These are phyloP conservation scores for Amanita jacksonii DNA, from an alignment of 768 basidiomycete genomes.

Conservation along the genomic window DNA sequence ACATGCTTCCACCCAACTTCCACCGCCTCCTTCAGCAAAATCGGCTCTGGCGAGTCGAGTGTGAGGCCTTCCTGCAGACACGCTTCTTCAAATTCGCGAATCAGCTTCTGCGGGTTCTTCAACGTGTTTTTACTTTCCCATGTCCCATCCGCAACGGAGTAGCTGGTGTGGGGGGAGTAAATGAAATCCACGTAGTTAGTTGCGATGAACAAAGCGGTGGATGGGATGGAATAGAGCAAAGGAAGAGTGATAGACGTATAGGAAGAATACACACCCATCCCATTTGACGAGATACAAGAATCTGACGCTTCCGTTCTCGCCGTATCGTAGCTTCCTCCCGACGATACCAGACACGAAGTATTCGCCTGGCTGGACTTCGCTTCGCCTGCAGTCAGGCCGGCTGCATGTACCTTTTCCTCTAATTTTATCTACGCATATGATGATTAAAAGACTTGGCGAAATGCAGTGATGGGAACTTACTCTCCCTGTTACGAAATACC, in stretches of 20 bases:
- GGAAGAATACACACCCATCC: slow-evolving; percentile 23
- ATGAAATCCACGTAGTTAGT: too few relatives aligned
- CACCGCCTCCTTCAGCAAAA: slow-evolving; percentile 24
- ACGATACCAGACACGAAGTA: slow-evolving; percentile 27
- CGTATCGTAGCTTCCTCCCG: slow-evolving; percentile 19
- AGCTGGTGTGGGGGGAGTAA: too few relatives aligned
- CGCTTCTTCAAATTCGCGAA: slow-evolving; percentile 21
- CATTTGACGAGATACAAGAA: slow-evolving; percentile 31
- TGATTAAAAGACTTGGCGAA: background rate
- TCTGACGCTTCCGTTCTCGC: slow-evolving; percentile 14
- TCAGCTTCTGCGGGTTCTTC: slow-evolving; percentile 18
- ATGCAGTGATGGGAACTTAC: background rate
- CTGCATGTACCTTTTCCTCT: slow-evolving; percentile 12
- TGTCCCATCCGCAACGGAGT: slow-evolving; percentile 23
- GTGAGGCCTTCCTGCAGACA: slow-evolving; percentile 21
- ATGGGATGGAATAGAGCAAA: background rate
- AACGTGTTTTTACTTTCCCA: slow-evolving; percentile 26
- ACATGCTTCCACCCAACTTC: slow-evolving; percentile 11
- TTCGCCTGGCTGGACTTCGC: slow-evolving; percentile 11
- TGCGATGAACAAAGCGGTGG: too few relatives aligned
- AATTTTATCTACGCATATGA: background rate
- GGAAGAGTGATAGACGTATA: slow-evolving; percentile 2
- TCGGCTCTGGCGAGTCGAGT: slow-evolving; percentile 15
- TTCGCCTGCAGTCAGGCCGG: slow-evolving; percentile 20
- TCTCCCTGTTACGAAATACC: background rate